A percentile compares a stretch with the other conserved stretches of the same genome.
phyloP scores from a whole-genome alignment of 306 rosid species.

The Vigna hirtella region DNA sequence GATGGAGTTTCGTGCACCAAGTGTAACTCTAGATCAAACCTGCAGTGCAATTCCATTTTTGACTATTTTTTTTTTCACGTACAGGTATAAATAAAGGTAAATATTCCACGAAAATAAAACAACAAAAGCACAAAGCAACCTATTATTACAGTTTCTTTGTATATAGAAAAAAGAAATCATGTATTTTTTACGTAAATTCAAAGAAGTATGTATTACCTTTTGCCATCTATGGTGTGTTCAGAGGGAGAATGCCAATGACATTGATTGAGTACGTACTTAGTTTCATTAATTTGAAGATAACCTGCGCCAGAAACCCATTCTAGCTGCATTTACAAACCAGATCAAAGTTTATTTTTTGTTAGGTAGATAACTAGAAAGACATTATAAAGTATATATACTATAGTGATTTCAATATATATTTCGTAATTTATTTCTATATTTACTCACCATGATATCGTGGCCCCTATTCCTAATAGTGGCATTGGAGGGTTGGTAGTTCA shows the following conservation, averaged over 20 bases:
- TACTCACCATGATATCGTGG: slow-evolving; percentile 66
- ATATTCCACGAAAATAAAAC: too few species aligned
- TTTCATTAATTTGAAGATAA: slow-evolving; percentile 55
- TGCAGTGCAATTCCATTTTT: slow-evolving; percentile 19
- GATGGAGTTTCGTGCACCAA: slow-evolving; percentile 59
- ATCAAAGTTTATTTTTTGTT: background rate
- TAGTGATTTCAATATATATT: background rate
- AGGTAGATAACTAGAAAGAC: background rate
- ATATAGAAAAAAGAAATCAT: too few species aligned
- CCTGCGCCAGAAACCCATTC: slow-evolving; percentile 58
- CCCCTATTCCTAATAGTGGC: slow-evolving; percentile 74
- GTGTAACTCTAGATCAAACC: slow-evolving; percentile 65
- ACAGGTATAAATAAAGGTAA: too few species aligned
- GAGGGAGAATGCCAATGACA: slow-evolving; percentile 82
- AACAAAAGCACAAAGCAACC: too few species aligned
- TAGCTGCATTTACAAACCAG: slow-evolving; percentile 49
- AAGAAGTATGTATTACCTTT: slow-evolving; percentile 28
- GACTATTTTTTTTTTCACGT: background rate
- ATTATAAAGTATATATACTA: too few species aligned
- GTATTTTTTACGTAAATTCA: background rate
- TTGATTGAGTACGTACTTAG: slow-evolving; percentile 55
- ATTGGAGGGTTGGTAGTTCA: slow-evolving; percentile 55
- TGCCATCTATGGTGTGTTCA: slow-evolving; percentile 67
- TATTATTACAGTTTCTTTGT: too few species aligned
- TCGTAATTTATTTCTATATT: too few species aligned